Conservation (phyloP, 2,329 filamentous ascomycete species). For the Pseudogymnoascus sp. region DNA sequence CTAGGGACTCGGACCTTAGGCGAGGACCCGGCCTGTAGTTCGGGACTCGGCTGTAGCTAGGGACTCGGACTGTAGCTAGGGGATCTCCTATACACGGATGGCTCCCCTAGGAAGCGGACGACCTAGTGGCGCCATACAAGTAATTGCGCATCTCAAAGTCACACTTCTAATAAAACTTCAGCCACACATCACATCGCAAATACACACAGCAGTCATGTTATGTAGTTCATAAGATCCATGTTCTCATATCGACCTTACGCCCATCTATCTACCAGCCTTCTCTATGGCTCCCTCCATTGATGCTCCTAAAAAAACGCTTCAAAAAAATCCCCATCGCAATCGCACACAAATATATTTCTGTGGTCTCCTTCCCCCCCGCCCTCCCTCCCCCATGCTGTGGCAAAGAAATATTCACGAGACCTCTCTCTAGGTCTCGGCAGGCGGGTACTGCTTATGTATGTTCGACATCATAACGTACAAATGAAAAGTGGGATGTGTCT, state of each 20-base stretch:
- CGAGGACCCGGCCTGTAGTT: background rate
- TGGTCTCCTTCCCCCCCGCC: background rate
- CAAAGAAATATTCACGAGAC: background rate
- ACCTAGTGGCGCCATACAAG: background rate
- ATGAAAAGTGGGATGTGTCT: background rate
- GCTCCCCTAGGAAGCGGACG: background rate
- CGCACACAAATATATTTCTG: background rate
- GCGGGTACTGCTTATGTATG: background rate
- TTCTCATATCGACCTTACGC: constrained; percentile 11
- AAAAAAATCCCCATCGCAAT: background rate
- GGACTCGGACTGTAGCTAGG: background rate
- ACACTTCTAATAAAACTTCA: background rate
- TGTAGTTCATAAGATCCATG: constrained; percentile 3
- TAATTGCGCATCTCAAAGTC: background rate
- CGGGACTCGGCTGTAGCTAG: background rate
- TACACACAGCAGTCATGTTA: background rate
- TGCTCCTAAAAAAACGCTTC: constrained; percentile 5
- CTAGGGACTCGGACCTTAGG: background rate
- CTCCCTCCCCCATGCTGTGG: background rate
- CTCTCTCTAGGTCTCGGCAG: background rate
- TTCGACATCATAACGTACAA: constrained; percentile 7
- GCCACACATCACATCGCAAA: background rate
- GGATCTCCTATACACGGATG: background rate
- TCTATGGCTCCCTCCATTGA: constrained; percentile 1
- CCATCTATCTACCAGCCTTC: constrained; percentile 10